Base-by-base conservation (phyloP, 306 rosid species). In the Rubus parviflorus region DNA sequence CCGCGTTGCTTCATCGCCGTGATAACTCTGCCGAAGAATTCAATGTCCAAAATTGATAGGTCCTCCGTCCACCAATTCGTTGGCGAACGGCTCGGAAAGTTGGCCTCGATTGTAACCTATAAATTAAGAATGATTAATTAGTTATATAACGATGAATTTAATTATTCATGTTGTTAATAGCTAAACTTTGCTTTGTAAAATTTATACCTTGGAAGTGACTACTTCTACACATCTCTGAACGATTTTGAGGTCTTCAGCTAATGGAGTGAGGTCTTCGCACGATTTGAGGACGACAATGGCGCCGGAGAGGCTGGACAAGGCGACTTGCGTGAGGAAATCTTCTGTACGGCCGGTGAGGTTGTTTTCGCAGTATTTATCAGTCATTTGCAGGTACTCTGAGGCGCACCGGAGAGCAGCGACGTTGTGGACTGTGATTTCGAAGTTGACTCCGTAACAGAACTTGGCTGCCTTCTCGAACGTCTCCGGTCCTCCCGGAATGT, bases 31-130 rank as follows among this genome's bases (percentile, higher is more conserved):
- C 84, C 79, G 56, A 95, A 87, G 53, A 78, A 86, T 8, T 80
- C 85, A 0, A 95, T 77, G 54, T 87, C 89, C 10, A 95, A 80
- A 0, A 85, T 78, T 5, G 92, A 78, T 3, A 95, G 87, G 69
- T 92, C 97, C 84, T 89, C 94, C n/a, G 93, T 88, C 97, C 97
- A 95, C 99, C 97, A 90, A 15, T 90, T 90, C 46, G 92, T 90
- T 25, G 97, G 97, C 10, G 99, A 78, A 0, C 93, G 88, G 76
- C 90, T 88, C 0, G 97, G 97, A 47, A 89, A 90, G 23, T 73
- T 90, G 0, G 93, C 89, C 77, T 95, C 99, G 37, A 82, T 83
- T 75, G 89, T 87, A 4, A 83, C 90, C 89, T 81, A 37, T 25
- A 20, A 22, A 53, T n/a, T n/a, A n/a, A n/a, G 30, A 23, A 57